A percentile compares a stretch with the other conserved stretches of the same genome.
Conservation (phyloP, 176 grass and related monocot species). For the Urochloa ruziziensis region DNA sequence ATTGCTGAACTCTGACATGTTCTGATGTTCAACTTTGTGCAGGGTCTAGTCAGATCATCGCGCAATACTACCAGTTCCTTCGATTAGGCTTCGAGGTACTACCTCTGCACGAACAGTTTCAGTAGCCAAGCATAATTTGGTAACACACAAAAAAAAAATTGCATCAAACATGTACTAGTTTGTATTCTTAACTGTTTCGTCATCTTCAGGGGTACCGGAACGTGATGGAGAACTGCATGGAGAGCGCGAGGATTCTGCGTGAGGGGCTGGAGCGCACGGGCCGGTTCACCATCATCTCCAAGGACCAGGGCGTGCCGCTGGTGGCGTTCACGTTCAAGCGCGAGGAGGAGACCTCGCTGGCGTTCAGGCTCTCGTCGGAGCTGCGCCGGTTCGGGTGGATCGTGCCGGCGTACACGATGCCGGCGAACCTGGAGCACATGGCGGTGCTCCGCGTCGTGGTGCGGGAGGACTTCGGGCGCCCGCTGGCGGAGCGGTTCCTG, state of each 20-base stretch:
- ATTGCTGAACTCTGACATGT: background rate
- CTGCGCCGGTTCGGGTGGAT: constrained; percentile 78
- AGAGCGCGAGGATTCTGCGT: constrained; percentile 55
- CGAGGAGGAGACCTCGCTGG: constrained; percentile 25
- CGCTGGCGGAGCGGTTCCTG: constrained; percentile 61
- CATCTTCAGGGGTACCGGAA: constrained; percentile 61
- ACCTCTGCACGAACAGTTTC: background rate
- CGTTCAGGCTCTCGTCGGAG: constrained; percentile 54
- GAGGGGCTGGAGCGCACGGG: constrained; percentile 53
- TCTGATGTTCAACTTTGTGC: background rate
- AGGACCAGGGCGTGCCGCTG: constrained; percentile 73
- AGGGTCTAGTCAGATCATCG: constrained; percentile 91
- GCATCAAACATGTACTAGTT: too few species aligned
- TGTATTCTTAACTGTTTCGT: too few species aligned
- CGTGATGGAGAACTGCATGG: constrained; percentile 92
- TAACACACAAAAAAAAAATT: too few species aligned
- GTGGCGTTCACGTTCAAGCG: constrained; percentile 83
- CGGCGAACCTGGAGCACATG: constrained; percentile 66
- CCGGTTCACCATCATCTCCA: constrained; percentile 72
- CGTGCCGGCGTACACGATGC: constrained; percentile 91
- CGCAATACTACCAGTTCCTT: constrained; percentile 92
- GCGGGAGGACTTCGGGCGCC: constrained; percentile 68
- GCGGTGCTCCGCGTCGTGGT: constrained; percentile 70
- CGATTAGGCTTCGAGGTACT: constrained; percentile 79
- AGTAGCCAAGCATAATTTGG: background rate